Percentiles rank a stretch among this genome's conserved stretches.
These are phyloP conservation scores for Rhododendron mucronatum DNA, from an alignment of 148 eudicot species.

Conservation along the genomic window DNA sequence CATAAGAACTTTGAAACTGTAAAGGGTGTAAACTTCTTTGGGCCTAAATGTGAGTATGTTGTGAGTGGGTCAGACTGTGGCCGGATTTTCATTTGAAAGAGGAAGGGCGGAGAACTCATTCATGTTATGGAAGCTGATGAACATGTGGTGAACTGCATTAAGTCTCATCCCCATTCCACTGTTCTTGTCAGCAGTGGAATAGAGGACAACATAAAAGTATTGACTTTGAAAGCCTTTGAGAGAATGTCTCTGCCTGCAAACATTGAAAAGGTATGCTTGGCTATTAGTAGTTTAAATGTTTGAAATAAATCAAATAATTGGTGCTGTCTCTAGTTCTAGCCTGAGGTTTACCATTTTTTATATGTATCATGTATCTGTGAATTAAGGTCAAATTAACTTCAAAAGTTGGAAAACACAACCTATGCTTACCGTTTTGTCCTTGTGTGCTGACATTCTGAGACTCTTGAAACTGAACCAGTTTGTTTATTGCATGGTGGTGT, in stretches of 20 bases:
- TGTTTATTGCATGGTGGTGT: too few relatives aligned
- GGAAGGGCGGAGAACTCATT: conserved; percentile 62
- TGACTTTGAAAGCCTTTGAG: conserved; percentile 72
- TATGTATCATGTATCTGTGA: too few relatives aligned
- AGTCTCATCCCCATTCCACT: conserved; percentile 72
- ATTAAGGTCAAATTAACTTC: too few relatives aligned
- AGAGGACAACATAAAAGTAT: conserved; percentile 72
- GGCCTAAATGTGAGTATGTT: conserved; percentile 81
- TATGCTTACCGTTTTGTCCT: too few relatives aligned
- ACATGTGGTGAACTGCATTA: conserved; percentile 76
- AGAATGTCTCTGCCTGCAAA: conserved; percentile 63
- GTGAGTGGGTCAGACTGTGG: conserved; percentile 98
- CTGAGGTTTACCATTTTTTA: too few relatives aligned
- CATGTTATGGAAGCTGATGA: conserved; percentile 88
- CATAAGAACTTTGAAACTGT: conserved; percentile 64
- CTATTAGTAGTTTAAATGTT: neutral
- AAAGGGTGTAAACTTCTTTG: conserved; percentile 87
- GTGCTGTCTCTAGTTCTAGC: too few relatives aligned
- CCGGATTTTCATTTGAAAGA: conserved; percentile 82
- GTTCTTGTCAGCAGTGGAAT: conserved; percentile 88
- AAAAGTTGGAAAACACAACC: too few relatives aligned
- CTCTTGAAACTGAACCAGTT: too few relatives aligned
- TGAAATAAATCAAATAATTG: too few relatives aligned
- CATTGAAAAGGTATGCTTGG: conserved; percentile 51
- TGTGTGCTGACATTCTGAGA: too few relatives aligned